Evolutionary conservation across 2,329 filamentous ascomycete genomes (phyloP), one percentile per base, ranked within the genome.

Genomic region (Ophiostoma sp.): DNA sequence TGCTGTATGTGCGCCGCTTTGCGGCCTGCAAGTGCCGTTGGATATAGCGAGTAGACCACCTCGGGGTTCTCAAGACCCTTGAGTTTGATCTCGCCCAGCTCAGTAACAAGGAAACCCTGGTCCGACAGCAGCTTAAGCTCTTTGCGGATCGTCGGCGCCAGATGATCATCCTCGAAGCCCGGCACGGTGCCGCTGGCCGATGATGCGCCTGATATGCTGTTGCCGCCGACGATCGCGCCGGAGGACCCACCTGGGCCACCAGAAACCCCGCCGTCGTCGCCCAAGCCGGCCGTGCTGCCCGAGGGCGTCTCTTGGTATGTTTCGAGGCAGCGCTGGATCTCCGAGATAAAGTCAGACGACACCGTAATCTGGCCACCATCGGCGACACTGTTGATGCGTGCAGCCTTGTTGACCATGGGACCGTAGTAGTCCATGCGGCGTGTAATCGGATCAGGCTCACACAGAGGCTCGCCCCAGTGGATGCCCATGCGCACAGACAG

Each of bases 391-490:
- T 92, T 95, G 72, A 99, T 96, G 80, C 95, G 90, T 16, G 95
- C 90, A 0, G 95, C 92, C 75, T 96, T 93, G 79, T 99, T 99
- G 75, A 99, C 95, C 93, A 99, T 99, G 14, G 95, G 95, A 0
- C 95, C 95, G 76, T 98, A 99, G 80, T 99, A 99, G 75, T 99
- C 95, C 95, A 99, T 99, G 71, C 95, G 92, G 69, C 93, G 90
- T 1, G 95, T 99, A 65, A 99, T 93, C 0, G 95, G 95, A 78
- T 99, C 95, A 65, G 90, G 90, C 78, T 99, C 95, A 76, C 93
- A 96, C 74, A 99, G 93, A 5, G 94, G 95, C 70, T 91, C 88
- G 72, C 95, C 95, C 86, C 90, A 99, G 77, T 99, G 95, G 70
- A 96, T 92, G 74, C 95, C 95, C 95, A 99, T 99, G 69, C 95